Conservation (phyloP, 257 asterid species). For the Rauvolfia tetraphylla region DNA sequence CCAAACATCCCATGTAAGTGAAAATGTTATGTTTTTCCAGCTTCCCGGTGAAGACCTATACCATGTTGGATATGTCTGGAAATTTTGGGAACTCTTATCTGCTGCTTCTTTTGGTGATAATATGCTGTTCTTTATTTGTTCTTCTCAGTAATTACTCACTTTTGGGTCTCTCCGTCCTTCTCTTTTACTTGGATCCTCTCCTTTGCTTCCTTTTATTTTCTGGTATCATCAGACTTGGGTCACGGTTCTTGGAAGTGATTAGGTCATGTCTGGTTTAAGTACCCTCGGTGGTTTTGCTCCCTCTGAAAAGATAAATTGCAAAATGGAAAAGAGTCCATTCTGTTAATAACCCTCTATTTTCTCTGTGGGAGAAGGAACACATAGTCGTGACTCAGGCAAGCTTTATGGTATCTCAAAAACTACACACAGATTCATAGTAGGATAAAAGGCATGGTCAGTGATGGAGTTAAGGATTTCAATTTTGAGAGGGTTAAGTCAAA, state of each 20-base stretch:
- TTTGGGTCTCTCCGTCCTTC: not conserved
- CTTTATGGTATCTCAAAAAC: too few species aligned
- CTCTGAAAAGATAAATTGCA: not conserved
- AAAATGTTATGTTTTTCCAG: not conserved
- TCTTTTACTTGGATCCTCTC: not conserved
- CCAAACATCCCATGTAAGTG: slow-evolving; percentile 33
- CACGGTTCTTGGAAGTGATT: not conserved
- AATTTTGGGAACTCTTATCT: not conserved
- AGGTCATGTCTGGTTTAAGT: not conserved
- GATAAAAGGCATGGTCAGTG: too few species aligned
- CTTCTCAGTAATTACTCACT: not conserved
- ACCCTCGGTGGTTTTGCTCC: not conserved
- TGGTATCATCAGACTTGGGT: not conserved
- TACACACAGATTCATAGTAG: too few species aligned
- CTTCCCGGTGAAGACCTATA: not conserved
- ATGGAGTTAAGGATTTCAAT: too few species aligned
- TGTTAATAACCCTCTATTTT: not conserved
- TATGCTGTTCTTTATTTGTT: not conserved
- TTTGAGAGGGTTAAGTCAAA: too few species aligned
- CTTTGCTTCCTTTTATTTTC: not conserved
- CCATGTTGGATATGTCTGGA: not conserved
- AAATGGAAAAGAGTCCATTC: not conserved
- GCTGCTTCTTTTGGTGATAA: not conserved
- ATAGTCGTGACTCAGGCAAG: too few species aligned
- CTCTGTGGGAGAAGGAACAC: not conserved